phyloP scores from a whole-genome alignment of 2,329 filamentous ascomycete species.

The Pseudogymnoascus verrucosus region DNA sequence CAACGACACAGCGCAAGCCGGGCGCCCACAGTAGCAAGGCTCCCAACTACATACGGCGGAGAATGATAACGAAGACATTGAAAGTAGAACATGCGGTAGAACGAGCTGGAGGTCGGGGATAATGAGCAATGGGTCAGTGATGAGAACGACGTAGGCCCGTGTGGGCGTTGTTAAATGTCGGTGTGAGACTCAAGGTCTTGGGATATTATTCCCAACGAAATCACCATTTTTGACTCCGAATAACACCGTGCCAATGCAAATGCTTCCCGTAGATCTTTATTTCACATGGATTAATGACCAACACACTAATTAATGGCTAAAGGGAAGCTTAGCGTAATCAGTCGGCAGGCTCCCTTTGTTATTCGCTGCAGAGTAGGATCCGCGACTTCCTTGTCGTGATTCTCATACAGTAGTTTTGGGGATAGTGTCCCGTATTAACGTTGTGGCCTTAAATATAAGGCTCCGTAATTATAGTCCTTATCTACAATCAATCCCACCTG shows the following conservation, averaged over 20 bases:
- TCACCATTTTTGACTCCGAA: constrained; percentile 3
- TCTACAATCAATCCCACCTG: not conserved
- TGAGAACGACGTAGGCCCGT: not conserved
- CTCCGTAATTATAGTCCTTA: not conserved
- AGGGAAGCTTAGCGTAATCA: too few species aligned
- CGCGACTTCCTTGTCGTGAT: not conserved
- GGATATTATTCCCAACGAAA: constrained; percentile 5
- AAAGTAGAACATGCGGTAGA: not conserved
- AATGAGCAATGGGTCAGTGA: not conserved
- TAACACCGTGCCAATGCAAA: not conserved
- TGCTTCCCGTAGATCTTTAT: not conserved
- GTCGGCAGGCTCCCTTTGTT: not conserved
- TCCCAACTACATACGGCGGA: not conserved
- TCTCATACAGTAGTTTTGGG: constrained; percentile 2
- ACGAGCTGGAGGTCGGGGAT: not conserved
- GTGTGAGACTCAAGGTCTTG: constrained; percentile 3
- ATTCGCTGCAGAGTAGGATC: not conserved
- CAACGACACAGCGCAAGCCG: not conserved
- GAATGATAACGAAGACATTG: constrained; percentile 4
- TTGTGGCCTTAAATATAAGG: not conserved
- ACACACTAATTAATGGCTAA: too few species aligned
- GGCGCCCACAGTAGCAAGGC: constrained; percentile 6
- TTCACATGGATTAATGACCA: too few species aligned
- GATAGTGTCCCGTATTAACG: not conserved
- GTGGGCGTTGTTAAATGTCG: not conserved